Evolutionary conservation across 2,329 filamentous ascomycete species (phyloP).

Genomic region (Polychaeton citri): DNA sequence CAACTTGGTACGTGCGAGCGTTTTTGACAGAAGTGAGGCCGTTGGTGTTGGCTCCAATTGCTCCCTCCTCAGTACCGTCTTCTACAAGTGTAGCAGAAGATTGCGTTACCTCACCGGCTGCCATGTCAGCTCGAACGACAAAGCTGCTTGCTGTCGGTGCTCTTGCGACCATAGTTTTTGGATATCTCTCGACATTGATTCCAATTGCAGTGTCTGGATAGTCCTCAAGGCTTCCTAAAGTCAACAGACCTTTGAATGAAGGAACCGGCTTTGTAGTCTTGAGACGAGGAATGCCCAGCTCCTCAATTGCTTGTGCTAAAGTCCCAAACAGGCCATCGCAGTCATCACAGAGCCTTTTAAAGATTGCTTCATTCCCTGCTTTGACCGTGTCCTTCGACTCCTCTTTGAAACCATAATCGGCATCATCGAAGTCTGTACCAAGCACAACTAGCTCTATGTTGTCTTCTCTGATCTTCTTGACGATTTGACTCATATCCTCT

Average conservation of each 20-base stretch:
- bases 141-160: constrained; percentile 68
- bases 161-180: constrained; percentile 65
- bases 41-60: constrained; percentile 23
- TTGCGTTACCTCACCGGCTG: constrained; percentile 39
- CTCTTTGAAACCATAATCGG: constrained; percentile 82
- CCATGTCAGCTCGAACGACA: constrained; percentile 38
- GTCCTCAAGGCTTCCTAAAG: constrained; percentile 61
- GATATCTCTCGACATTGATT: constrained; percentile 84
- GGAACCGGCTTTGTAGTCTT: constrained; percentile 65
- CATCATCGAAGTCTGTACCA: constrained; percentile 86
- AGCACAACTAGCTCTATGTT: constrained; percentile 68
- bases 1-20: constrained; percentile 67
- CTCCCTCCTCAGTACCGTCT: constrained; percentile 14
- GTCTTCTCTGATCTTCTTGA: constrained; percentile 58
- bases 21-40: constrained; percentile 59
- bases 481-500: constrained; percentile 57
- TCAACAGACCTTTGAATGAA: constrained; percentile 66
- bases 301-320: constrained; percentile 68
- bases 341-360: constrained; percentile 52
- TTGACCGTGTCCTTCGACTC: constrained; percentile 67
- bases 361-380: constrained; percentile 56
- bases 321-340: constrained; percentile 71
- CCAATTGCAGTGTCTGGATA: constrained; percentile 57
- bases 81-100: constrained; percentile 10
- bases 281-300: constrained; percentile 62